Base-by-base conservation (phyloP, 345 rosid species). In the Populus deltoides region DNA sequence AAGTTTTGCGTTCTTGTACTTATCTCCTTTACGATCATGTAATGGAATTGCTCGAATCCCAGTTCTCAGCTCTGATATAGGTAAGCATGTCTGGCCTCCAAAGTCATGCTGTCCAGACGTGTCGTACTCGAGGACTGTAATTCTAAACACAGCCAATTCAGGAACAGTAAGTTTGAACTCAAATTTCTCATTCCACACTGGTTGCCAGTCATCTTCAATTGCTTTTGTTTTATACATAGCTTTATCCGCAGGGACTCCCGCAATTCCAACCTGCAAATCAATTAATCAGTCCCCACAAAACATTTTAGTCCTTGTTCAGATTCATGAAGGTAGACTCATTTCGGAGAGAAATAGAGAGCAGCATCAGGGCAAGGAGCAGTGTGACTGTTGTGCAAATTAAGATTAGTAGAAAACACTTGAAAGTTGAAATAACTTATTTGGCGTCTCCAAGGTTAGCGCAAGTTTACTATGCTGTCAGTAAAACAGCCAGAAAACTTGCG, bases 11-110 rank as follows among this genome's bases (percentile, higher is more conserved):
- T 63, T 75, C 49, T 0, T 75, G 78, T 81, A 81, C 20, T 8
- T 67, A 0, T n/a, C 72, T 62, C 90, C 86, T 75, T 25, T 83
- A 18, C 80, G 88, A 77, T 35, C 8, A 13, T 81, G 66, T 38
- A 87, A 73, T 9, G 88, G 86, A 49, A 85, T 82, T 7, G 85
- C 73, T 59, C 90, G 83, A 75, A 87, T 85, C 36, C 90, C 90
- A 22, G 72, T 75, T 76, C 85, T 77, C 66, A 87, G 38, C 81
- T 87, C 88, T 9, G 81, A 81, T 24, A 87, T 74, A 0, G 88
- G 90, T n/a, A 85, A 70, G 67, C 83, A 85, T 6, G 85, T 87
- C 70, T 85, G 91, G 55, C 91, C 92, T 62, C 86, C 97, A 45
- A 90, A 89, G 81, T 87, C 93, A 25, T 71, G 78, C 3, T 25